Evolutionary conservation across 441 rosid genomes (phyloP), one percentile per base, ranked within the genome.

Genomic region (Pelargonium australe): DNA sequence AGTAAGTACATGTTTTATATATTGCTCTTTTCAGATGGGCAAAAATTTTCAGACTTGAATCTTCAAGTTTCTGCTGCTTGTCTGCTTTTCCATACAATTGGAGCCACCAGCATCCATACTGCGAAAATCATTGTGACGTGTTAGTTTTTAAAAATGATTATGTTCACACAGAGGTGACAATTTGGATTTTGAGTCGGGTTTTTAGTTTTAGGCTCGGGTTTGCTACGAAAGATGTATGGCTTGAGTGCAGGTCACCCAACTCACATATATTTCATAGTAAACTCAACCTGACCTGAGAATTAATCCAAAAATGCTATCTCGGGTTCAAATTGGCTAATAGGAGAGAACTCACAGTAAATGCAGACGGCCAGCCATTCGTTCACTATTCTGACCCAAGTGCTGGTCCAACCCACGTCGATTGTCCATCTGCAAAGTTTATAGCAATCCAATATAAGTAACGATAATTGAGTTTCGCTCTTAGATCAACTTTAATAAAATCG

Each of bases 351-450:
- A 95, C 99, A 31, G 74, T 89, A 95, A n/a, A 95, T 88, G 34
- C 94, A 91, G 77, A 85, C 97, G 16, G 96, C 99, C 8, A 95
- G 85, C 97, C 97, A 91, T 80, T 95, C 97, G 68, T 89, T 91
- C 67, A 91, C 87, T 49, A 95, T 73, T 76, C 94, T 85, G 37
- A 95, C 97, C 99, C 99, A 91, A 62, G 96, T 83, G 77, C 99
- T 95, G n/a, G 99, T 95, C 99, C 99, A 91, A 58, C 99, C 97
- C 61, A 94, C 97, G 31, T 94, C 99, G 68, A 95, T 89, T 25
- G 99, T 95, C 99, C 99, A 95, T 84, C 99, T 95, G 80, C 6
- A 75, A 79, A 53, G 19, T 37, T 9, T 71, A 12, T 8, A 7
- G 17, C 2, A 62, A 34, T 34, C 40, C 5, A 0, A 34, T 5